Base-by-base conservation (phyloP, 2,329 filamentous ascomycete species). In the Lomentospora prolificans region DNA sequence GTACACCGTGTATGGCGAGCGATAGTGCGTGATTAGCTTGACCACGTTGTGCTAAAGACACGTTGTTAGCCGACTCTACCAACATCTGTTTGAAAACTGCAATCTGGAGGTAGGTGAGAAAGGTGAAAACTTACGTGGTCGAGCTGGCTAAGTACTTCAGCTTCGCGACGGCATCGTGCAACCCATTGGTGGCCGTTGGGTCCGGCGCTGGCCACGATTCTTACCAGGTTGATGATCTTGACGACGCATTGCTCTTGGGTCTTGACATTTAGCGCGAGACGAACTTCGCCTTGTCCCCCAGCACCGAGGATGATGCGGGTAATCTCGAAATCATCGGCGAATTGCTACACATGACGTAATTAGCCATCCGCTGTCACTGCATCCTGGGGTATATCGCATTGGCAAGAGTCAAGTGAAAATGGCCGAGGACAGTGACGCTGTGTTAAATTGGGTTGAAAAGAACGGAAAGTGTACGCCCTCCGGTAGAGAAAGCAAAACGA, bases 231-330 rank as follows among this genome's bases (percentile, higher is more conserved):
- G 7, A 52, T 27, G 6, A 56, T 52, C 50, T 56, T 56, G 19
- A 39, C 48, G 17, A 48, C 48, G 25, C 50, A 31, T 31, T 56
- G 55, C 36, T 46, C 36, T 3, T 50, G 33, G 27, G 55, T 56
- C 7, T 17, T 17, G 9, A 56, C 10, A 10, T 56, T 50, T 10
- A 33, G 28, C 9, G 55, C 55, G 3, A 56, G 55, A 12, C 55
- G 48, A 17, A 56, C 50, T 30, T 56, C 33, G n/a, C 55, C 55
- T n/a, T 56, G 55, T 33, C 50, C 55, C 17, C 55, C 55, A 4
- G 33, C 19, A 10, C 55, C 55, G n/a, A 56, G 31, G 28, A 56
- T 27, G 22, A 51, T 27, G 17, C 52, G 33, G 8, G 31, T 46
- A n/a, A 56, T 56, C 33, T 51, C 39, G 22, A 52, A 56, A 9